These are phyloP conservation scores for Colletotrichum lentis DNA, from an alignment of 2,329 filamentous ascomycete species.

Conservation along the genomic window DNA sequence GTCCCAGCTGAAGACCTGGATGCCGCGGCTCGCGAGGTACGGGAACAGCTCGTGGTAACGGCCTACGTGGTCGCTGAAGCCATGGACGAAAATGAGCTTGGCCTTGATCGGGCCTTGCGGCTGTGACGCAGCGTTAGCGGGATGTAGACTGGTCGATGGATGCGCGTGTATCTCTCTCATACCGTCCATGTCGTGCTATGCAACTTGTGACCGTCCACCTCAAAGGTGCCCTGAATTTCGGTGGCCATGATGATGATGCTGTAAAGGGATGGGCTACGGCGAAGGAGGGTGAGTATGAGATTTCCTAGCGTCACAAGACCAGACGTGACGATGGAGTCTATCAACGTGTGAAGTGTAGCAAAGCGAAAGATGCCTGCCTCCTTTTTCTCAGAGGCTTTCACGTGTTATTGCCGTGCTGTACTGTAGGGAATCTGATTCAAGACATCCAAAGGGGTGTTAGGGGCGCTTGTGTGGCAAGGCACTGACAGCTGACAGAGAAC, in stretches of 20 bases:
- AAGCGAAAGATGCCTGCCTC: constrained; percentile 1
- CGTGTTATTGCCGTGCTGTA: constrained; percentile 3
- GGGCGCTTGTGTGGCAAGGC: constrained; percentile 9
- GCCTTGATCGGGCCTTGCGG: constrained; percentile 68
- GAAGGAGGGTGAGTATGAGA: neutral
- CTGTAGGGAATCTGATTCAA: constrained; percentile 1
- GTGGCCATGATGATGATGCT: constrained; percentile 47
- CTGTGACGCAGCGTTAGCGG: constrained; percentile 47
- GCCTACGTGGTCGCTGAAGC: constrained; percentile 86
- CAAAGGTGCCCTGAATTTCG: constrained; percentile 60
- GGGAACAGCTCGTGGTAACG: constrained; percentile 80
- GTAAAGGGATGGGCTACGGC: neutral
- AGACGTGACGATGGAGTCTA: neutral
- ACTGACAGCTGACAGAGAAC: neutral
- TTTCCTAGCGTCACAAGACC: neutral
- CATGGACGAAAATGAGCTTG: constrained; percentile 83
- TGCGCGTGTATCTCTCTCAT: constrained; percentile 43
- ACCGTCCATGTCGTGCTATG: constrained; percentile 69
- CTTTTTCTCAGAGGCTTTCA: constrained; percentile 12
- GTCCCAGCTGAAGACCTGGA: constrained; percentile 81
- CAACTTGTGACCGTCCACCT: constrained; percentile 55
- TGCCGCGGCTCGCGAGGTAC: constrained; percentile 72
- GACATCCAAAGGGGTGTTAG: constrained; percentile 12
- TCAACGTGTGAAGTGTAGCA: neutral
- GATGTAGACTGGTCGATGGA: neutral